Conservation (phyloP, 352 stramenopile genomes). For the Globisporangium acanthophoron region DNA sequence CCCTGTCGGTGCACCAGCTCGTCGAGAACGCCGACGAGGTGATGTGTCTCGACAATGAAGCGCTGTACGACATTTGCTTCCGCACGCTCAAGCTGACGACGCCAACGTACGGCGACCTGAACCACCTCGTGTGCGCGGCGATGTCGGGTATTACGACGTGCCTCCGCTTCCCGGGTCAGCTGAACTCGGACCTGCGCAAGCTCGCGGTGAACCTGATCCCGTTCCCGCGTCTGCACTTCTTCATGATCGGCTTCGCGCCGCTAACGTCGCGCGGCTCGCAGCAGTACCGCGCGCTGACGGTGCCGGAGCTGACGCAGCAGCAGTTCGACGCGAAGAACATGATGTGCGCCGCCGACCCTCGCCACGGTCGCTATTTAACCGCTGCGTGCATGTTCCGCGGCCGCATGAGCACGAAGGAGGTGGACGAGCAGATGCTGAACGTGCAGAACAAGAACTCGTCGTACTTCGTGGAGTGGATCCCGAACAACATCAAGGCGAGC, state of each 20-base stretch:
- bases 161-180: slow-evolving; percentile 97
- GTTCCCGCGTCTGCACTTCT: slow-evolving; percentile 99
- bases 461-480: slow-evolving; percentile 99
- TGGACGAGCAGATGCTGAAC: slow-evolving; percentile 99
- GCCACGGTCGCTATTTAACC: slow-evolving; percentile 98
- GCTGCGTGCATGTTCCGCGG: slow-evolving; percentile 99
- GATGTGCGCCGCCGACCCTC: slow-evolving; percentile 99
- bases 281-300: slow-evolving; percentile 97
- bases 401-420: slow-evolving; percentile 99
- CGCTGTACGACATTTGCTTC: slow-evolving; percentile 99
- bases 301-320: slow-evolving; percentile 98
- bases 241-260: slow-evolving; percentile 99
- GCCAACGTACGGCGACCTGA: slow-evolving; percentile 98
- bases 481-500: slow-evolving; percentile 99
- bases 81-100: slow-evolving; percentile 98
- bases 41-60: slow-evolving; percentile 99
- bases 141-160: slow-evolving; percentile 99
- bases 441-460: slow-evolving; percentile 99
- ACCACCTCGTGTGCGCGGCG: slow-evolving; percentile 97
- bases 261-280: slow-evolving; percentile 94
- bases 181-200: slow-evolving; percentile 99
- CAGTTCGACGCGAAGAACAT: slow-evolving; percentile 99
- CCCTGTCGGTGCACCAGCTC: slow-evolving; percentile 98
- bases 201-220: slow-evolving; percentile 98
- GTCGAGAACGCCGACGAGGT: slow-evolving; percentile 99